These are phyloP conservation scores for Coemansia sp. DNA, from an alignment of 192 early-diverging fungal genomes.

Conservation along the genomic window DNA sequence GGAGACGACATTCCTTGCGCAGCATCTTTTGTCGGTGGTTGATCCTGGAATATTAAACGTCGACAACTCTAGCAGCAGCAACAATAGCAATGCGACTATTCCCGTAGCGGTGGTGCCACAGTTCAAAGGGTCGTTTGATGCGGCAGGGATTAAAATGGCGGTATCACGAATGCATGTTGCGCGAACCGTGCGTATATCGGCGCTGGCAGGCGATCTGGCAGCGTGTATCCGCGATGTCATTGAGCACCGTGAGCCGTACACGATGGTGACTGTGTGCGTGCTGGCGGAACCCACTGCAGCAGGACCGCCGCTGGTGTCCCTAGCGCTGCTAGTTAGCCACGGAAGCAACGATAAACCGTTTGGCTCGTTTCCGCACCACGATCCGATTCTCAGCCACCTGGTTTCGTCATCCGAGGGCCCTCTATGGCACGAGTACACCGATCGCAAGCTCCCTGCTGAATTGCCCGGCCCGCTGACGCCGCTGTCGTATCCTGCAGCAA, in stretches of 20 bases:
- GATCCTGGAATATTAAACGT: constrained; percentile 10
- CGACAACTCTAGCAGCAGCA: background rate
- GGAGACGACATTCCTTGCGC: constrained; percentile 31
- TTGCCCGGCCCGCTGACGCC: constrained; percentile 1
- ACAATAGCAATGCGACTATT: background rate
- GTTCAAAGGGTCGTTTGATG: constrained; percentile 36
- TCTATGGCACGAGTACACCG: constrained; percentile 44
- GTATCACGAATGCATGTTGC: constrained; percentile 16
- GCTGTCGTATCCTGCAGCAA: background rate
- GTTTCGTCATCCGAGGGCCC: constrained; percentile 21
- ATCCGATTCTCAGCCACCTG: constrained; percentile 38
- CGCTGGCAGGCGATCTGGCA: constrained; percentile 23
- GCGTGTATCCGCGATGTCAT: constrained; percentile 21
- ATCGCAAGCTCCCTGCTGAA: background rate
- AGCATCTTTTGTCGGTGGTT: constrained; percentile 33
- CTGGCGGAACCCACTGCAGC: constrained; percentile 28
- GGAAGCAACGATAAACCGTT: constrained; percentile 40
- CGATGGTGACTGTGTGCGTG: constrained; percentile 42
- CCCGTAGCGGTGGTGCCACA: constrained; percentile 29
- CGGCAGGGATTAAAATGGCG: constrained; percentile 35
- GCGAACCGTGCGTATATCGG: constrained; percentile 13
- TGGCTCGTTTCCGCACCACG: constrained; percentile 50
- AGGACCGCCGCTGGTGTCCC: background rate
- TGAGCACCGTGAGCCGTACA: constrained; percentile 29
- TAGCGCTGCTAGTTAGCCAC: constrained; percentile 46